Conservation (phyloP, 2,329 filamentous ascomycete species). For the Xylaria digitata region DNA sequence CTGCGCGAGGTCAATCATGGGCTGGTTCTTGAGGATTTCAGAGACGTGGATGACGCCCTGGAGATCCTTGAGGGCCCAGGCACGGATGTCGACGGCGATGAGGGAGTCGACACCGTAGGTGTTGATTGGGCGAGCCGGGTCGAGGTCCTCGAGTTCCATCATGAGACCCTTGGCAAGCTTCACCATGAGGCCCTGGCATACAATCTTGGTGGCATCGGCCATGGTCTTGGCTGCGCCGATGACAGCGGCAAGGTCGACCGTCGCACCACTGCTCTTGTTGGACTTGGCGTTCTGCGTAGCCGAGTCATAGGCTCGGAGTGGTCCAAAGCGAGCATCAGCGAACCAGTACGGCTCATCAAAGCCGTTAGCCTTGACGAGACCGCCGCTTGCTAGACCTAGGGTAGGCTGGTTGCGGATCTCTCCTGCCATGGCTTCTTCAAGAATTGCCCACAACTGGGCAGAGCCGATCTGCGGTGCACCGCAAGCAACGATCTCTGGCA, state of each 20-base stretch:
- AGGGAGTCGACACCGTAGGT: conserved; percentile 47
- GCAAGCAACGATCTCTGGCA: conserved; percentile 47
- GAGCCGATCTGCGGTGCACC: conserved; percentile 45
- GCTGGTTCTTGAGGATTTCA: conserved; percentile 44
- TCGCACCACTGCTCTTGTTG: conserved; percentile 36
- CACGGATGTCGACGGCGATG: conserved; percentile 46
- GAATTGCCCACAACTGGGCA: conserved; percentile 43
- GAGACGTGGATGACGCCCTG: conserved; percentile 45
- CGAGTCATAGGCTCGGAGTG: conserved; percentile 44
- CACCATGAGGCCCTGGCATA: conserved; percentile 46
- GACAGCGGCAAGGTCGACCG: conserved; percentile 41
- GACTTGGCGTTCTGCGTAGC: conserved; percentile 33
- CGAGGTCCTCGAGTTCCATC: conserved; percentile 49
- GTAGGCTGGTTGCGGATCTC: conserved; percentile 45
- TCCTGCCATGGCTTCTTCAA: conserved; percentile 44
- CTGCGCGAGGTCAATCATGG: conserved; percentile 45
- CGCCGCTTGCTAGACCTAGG: conserved; percentile 46
- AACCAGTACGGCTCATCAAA: conserved; percentile 50
- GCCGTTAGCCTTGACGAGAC: conserved; percentile 45
- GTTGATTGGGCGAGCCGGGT: conserved; percentile 45
- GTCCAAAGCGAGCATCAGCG: conserved; percentile 46
- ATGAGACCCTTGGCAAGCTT: conserved; percentile 48
- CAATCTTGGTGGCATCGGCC: conserved; percentile 40
- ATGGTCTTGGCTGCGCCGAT: conserved; percentile 41
- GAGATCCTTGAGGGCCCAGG: conserved; percentile 47